phyloP scores from a whole-genome alignment of 305 asterid genomes.

The Rubia balearica region DNA sequence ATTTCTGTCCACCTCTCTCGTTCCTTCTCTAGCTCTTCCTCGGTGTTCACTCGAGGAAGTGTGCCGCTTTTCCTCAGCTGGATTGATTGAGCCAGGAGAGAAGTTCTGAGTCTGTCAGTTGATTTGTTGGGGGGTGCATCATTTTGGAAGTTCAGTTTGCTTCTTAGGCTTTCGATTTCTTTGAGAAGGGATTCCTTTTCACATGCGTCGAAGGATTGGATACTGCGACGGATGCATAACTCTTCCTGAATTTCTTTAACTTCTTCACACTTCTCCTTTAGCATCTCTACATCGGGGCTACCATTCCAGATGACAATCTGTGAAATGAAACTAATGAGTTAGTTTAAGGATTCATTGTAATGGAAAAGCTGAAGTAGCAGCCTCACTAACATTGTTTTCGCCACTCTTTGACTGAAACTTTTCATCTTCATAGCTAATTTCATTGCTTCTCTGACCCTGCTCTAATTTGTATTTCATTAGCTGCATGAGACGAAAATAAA shows the following conservation, averaged over 20 bases:
- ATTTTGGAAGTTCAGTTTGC: slow-evolving; percentile 43
- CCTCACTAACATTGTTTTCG: slow-evolving; percentile 14
- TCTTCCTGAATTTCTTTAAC: slow-evolving; percentile 42
- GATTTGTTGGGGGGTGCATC: slow-evolving; percentile 27
- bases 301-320: slow-evolving; percentile 60
- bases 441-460: slow-evolving; percentile 7
- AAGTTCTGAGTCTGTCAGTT: too few species aligned
- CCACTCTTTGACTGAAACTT: slow-evolving; percentile 4
- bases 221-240: slow-evolving; percentile 13
- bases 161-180: slow-evolving; percentile 57
- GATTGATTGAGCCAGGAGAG: too few species aligned
- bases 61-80: too few species aligned
- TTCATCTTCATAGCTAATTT: not conserved
- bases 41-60: slow-evolving; percentile 29
- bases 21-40: slow-evolving; percentile 78
- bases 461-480: slow-evolving; percentile 14
- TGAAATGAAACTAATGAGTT: slow-evolving; percentile 10
- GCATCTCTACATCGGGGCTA: slow-evolving; percentile 37
- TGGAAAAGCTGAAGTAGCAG: slow-evolving; percentile 1
- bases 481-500: slow-evolving; percentile 10
- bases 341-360: not conserved
- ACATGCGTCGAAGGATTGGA: slow-evolving; percentile 32
- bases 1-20: slow-evolving; percentile 81
- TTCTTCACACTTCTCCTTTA: slow-evolving; percentile 42
- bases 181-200: slow-evolving; percentile 62